Conservation (phyloP, 179 eudicot species). For the Actinidia polygama region DNA sequence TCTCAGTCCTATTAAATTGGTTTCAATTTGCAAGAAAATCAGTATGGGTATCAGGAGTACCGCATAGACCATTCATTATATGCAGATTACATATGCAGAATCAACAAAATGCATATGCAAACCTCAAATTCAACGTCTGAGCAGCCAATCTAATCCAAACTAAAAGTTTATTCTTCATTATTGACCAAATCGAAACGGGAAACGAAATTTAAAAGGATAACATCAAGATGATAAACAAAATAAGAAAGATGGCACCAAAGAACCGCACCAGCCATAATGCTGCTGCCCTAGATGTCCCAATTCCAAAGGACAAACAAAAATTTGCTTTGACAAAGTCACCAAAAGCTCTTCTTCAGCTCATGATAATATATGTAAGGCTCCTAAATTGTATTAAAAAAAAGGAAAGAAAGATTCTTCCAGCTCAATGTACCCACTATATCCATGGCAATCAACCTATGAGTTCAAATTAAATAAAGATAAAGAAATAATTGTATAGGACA, state of each 20-base stretch:
- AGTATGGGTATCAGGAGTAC: neutral
- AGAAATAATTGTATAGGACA: constrained; percentile 1
- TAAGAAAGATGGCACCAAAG: neutral
- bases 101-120: neutral
- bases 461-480: constrained; percentile 19
- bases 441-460: constrained; percentile 10
- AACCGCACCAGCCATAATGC: constrained; percentile 26
- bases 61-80: neutral
- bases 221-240: neutral
- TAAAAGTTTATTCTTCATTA: neutral
- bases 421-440: constrained; percentile 22
- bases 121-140: neutral
- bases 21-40: neutral
- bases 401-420: constrained; percentile 27
- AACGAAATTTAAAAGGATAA: neutral
- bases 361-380: neutral
- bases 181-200: constrained; percentile 1
- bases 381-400: neutral
- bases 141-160: constrained; percentile 11
- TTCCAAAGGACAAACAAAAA: constrained; percentile 13
- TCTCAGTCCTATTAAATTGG: constrained; percentile 3
- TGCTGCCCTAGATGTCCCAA: constrained; percentile 16
- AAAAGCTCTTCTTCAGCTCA: constrained; percentile 22
- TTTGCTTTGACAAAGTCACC: constrained; percentile 9
- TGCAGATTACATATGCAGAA: neutral